phyloP scores from a whole-genome alignment of 768 basidiomycete genomes.

The Boletus eberwhitei region DNA sequence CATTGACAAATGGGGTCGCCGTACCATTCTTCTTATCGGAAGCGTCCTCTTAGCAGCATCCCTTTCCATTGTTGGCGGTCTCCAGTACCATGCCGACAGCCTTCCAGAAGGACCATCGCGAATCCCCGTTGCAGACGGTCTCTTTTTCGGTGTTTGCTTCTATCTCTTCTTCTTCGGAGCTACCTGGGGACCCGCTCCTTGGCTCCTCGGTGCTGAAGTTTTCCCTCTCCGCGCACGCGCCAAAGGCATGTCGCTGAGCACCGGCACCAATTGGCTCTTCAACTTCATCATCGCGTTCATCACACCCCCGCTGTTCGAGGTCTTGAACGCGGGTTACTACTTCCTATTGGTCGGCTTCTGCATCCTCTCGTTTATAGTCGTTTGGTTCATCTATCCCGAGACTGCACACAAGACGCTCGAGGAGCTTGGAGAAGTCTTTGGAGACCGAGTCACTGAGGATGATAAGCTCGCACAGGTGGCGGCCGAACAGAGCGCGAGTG shows the following conservation, averaged over 20 bases:
- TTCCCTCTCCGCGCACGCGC: constrained; percentile 42
- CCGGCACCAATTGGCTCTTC: constrained; percentile 33
- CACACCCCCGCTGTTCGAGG: constrained; percentile 58
- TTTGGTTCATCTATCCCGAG: constrained; percentile 49
- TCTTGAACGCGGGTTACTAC: constrained; percentile 46
- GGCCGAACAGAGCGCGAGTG: constrained; percentile 13
- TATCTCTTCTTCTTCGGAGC: constrained; percentile 60
- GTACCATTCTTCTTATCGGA: constrained; percentile 47
- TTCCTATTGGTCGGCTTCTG: constrained; percentile 49
- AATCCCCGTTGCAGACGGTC: constrained; percentile 33
- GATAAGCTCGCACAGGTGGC: constrained; percentile 18
- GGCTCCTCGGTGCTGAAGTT: constrained; percentile 51
- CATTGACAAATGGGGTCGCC: constrained; percentile 52
- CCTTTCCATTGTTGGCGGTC: constrained; percentile 48
- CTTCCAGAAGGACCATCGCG: constrained; percentile 34
- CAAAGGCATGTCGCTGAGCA: constrained; percentile 38
- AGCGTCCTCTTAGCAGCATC: constrained; percentile 41
- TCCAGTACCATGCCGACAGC: constrained; percentile 44
- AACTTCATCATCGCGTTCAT: constrained; percentile 44
- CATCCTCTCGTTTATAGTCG: constrained; percentile 41
- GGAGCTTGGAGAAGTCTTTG: constrained; percentile 48
- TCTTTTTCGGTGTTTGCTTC: constrained; percentile 46
- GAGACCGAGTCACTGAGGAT: constrained; percentile 32
- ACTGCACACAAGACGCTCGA: constrained; percentile 46
- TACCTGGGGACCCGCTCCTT: constrained; percentile 54